phyloP scores from a whole-genome alignment of 495 filamentous ascomycete genomes.

The Aspergillus asperescens region DNA sequence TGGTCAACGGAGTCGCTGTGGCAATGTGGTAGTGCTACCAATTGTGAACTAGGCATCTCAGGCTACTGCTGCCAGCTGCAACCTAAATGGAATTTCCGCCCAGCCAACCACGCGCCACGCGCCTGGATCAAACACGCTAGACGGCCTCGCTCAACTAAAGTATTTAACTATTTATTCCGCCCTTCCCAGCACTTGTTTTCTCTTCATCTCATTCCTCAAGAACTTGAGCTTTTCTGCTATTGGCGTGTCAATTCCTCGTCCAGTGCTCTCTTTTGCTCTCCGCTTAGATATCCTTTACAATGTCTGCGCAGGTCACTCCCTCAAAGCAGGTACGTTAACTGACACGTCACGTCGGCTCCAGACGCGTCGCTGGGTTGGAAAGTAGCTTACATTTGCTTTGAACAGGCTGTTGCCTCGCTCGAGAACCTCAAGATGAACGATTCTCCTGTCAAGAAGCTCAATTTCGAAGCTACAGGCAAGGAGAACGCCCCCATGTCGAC shows the following conservation, averaged over 20 bases:
- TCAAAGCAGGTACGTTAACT: constrained; percentile 72
- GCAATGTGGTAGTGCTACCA: too few species aligned
- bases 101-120: constrained; percentile 22
- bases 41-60: too few species aligned
- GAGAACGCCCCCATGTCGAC: constrained; percentile 69
- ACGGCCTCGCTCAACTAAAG: too few species aligned
- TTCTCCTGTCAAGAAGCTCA: constrained; percentile 83
- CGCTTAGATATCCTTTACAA: constrained; percentile 35
- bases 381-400: constrained; percentile 22
- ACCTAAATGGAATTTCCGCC: constrained; percentile 8
- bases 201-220: constrained; percentile 22
- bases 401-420: constrained; percentile 75
- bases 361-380: constrained; percentile 30
- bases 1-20: too few species aligned
- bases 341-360: constrained; percentile 30
- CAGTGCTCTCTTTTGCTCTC: constrained; percentile 1
- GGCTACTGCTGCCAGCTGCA: neutral
- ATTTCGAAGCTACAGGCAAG: constrained; percentile 67
- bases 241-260: constrained; percentile 19
- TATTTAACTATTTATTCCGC: constrained; percentile 25
- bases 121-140: too few species aligned
- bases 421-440: constrained; percentile 86
- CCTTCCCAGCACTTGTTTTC: constrained; percentile 19
- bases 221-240: constrained; percentile 16
- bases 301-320: constrained; percentile 72